Base-by-base conservation (phyloP, 2,329 filamentous ascomycete genomes). In the Dactylellina haptotyla region DNA sequence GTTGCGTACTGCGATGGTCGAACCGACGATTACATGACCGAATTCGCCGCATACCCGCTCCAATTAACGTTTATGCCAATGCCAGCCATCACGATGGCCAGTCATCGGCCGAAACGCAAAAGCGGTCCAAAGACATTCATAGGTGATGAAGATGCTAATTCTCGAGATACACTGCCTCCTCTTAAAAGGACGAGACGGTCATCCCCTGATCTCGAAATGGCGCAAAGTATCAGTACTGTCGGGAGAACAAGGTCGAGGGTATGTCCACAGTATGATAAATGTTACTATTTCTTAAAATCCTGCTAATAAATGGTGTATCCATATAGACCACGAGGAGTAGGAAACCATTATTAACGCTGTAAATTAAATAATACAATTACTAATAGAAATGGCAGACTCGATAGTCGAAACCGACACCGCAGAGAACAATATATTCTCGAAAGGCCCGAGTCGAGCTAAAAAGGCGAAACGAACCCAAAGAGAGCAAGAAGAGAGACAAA, bases 21-120 rank as follows among this genome's bases (percentile, higher is more conserved):
- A 61, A 39, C 34, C 43, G 46, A 61, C 54, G 61, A 73, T 73
- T 73, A 61, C 61, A 73, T 73, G 69, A 73, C 69, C 39, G 69
- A 73, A 66, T 73, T 73, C 69, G 69, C 69, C 16, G 50, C 56
- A 37, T 62, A 62, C 39, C 69, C 69, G 28, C 34, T 61, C 37
- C 69, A 61, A 48, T 56, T 73, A 54, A 51, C 69, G 41, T 73
- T 73, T 23, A 64, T 66, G 61, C 69, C 69, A 50, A 66, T 66
- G 62, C 62, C 62, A 30, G 62, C 62, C 39, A 58, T 66, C 43
- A 61, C 69, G 28, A 73, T 73, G 69, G 69, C 69, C n/a, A 73
- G 61, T 54, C 69, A 73, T 34, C 69, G 69, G 50, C 69, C 69
- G 46, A 73, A 73, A 54, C 69, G 69, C 16, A 73, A 73, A 73